phyloP scores from a whole-genome alignment of 768 basidiomycete genomes.

The Porpolomopsis calyptriformis region DNA sequence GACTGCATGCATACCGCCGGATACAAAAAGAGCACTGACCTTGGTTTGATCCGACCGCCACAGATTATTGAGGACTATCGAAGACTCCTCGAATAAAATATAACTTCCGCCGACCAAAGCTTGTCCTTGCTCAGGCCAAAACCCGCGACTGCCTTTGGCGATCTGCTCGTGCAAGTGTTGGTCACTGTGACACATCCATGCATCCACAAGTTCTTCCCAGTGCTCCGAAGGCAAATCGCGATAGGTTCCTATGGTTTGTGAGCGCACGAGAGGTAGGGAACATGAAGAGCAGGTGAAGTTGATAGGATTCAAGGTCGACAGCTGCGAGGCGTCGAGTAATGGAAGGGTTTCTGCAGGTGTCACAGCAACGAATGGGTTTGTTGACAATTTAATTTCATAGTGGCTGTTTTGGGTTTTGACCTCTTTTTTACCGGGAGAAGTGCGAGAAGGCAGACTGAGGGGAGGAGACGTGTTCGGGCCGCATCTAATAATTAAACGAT shows the following conservation, averaged over 20 bases:
- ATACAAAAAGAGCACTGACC: conserved; percentile 38
- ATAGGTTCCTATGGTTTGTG: conserved; percentile 41
- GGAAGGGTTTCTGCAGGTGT: conserved; percentile 27
- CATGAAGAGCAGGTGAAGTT: conserved; percentile 74
- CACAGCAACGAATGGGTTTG: conserved; percentile 19
- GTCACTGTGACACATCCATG: conserved; percentile 97
- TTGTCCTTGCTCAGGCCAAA: conserved; percentile 67
- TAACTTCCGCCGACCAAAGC: conserved; percentile 89
- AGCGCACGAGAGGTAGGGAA: conserved; percentile 61
- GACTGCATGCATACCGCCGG: conserved; percentile 5
- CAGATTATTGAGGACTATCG: conserved; percentile 44
- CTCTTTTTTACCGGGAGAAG: conserved; percentile 49
- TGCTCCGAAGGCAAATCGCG: conserved; percentile 90
- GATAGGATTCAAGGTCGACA: conserved; percentile 42
- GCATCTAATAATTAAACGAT: conserved; percentile 53
- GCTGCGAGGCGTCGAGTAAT: conserved; percentile 62
- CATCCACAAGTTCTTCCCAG: conserved; percentile 94
- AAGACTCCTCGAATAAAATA: conserved; percentile 60
- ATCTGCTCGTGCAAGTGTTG: conserved; percentile 72
- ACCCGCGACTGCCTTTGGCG: conserved; percentile 47
- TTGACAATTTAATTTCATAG: conserved; percentile 62
- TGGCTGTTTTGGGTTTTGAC: conserved; percentile 46
- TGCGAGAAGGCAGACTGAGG: conserved; percentile 45
- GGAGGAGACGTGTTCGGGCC: conserved; percentile 47
- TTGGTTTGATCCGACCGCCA: conserved; percentile 33